Evolutionary conservation across 1,284 basidiomycete species (phyloP).

Genomic region (Anthracocystis walkeri): DNA sequence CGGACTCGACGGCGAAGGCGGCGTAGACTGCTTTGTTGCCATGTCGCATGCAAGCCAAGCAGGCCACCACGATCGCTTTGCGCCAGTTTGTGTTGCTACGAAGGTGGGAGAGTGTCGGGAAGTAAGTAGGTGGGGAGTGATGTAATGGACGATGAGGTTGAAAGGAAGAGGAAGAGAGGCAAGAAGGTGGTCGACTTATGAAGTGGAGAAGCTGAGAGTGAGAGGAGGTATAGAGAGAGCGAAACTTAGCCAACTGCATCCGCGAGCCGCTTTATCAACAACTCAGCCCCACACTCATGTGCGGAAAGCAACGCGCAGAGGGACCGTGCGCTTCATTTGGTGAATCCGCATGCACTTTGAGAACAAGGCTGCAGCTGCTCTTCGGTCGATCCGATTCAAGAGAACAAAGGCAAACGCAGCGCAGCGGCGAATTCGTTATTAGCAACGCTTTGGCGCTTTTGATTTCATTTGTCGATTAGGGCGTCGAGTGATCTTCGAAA

Average conservation of each 20-base stretch:
- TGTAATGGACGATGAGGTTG: background rate
- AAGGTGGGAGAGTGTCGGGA: no score
- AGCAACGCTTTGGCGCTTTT: background rate
- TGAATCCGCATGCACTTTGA: background rate
- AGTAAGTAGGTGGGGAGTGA: no score
- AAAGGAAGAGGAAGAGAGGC: background rate
- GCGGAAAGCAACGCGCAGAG: conserved; percentile 1
- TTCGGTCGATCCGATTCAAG: conserved; percentile 16
- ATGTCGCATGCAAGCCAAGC: background rate
- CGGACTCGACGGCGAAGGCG: background rate
- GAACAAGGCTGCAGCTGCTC: background rate
- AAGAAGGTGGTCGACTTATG: conserved; percentile 1
- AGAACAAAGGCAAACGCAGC: background rate
- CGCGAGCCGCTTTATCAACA: background rate
- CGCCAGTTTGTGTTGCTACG: no score
- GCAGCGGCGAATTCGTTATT: background rate
- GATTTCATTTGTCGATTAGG: conserved; percentile 30
- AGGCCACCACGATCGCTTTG: no score
- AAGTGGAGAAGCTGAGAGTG: background rate
- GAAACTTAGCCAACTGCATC: background rate
- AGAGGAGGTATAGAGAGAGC: background rate
- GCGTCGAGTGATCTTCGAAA: conserved; percentile 1
- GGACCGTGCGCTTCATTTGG: background rate
- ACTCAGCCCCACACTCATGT: background rate
- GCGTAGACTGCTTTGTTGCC: background rate